Conservation (phyloP, 2,329 filamentous ascomycete species). For the Botrytis cinerea region DNA sequence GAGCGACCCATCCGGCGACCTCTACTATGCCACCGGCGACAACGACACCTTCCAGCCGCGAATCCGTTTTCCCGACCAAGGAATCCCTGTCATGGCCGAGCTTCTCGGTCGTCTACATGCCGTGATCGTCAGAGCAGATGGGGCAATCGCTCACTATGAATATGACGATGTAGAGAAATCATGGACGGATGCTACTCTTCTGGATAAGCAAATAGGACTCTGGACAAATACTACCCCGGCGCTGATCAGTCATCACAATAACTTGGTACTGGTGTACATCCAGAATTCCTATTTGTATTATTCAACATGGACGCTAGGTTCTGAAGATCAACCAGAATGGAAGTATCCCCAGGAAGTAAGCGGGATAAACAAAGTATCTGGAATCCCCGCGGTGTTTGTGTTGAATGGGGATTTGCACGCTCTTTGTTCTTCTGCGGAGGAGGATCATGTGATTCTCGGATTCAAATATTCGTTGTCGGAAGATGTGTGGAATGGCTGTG, state of each 20-base stretch:
- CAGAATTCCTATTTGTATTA: slow-evolving; percentile 38
- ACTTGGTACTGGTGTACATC: slow-evolving; percentile 42
- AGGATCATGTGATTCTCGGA: slow-evolving; percentile 39
- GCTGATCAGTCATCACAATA: slow-evolving; percentile 43
- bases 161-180: slow-evolving; percentile 40
- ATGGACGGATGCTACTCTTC: slow-evolving; percentile 36
- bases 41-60: slow-evolving; percentile 38
- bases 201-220: slow-evolving; percentile 35
- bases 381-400: slow-evolving; percentile 43
- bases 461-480: slow-evolving; percentile 40
- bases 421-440: slow-evolving; percentile 38
- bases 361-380: slow-evolving; percentile 34
- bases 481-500: slow-evolving; percentile 39
- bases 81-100: slow-evolving; percentile 42
- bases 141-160: slow-evolving; percentile 41
- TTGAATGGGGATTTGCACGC: slow-evolving; percentile 41
- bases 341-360: slow-evolving; percentile 33
- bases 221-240: slow-evolving; percentile 39
- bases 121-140: slow-evolving; percentile 38
- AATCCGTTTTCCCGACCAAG: slow-evolving; percentile 39
- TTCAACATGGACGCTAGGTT: slow-evolving; percentile 36
- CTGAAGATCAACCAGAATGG: slow-evolving; percentile 32
- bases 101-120: slow-evolving; percentile 43
- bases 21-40: slow-evolving; percentile 43
- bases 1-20: slow-evolving; percentile 37